A percentile compares a stretch with the other conserved stretches of the same genome.
phyloP scores from a whole-genome alignment of 805 yeast species.

The Candida schatavii region DNA sequence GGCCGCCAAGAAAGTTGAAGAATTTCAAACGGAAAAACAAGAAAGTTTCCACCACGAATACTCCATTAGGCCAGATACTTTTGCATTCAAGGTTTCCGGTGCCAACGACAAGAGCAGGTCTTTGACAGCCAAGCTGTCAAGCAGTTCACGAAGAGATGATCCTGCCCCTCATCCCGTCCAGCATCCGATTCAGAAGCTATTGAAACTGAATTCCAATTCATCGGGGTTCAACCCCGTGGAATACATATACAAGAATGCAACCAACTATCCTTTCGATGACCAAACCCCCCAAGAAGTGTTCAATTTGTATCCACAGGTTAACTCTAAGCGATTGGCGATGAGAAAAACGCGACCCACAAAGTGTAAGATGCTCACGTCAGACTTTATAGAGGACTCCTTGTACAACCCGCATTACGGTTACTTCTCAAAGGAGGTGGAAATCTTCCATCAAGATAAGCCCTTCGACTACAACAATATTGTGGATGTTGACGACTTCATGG shows the following conservation, averaged over 20 bases:
- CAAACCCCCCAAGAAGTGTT: constrained; percentile 39
- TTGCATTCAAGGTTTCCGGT: constrained; percentile 38
- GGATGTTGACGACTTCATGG: constrained; percentile 69
- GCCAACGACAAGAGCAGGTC: constrained; percentile 18
- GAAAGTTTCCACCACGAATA: constrained; percentile 37
- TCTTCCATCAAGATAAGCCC: constrained; percentile 65
- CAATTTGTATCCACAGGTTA: constrained; percentile 33
- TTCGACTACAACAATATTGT: constrained; percentile 56
- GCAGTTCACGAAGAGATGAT: not conserved
- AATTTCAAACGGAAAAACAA: constrained; percentile 10
- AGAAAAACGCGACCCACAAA: constrained; percentile 50
- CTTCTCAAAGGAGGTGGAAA: constrained; percentile 74
- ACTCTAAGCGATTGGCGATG: constrained; percentile 29
- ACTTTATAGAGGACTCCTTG: constrained; percentile 80
- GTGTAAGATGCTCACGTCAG: constrained; percentile 70
- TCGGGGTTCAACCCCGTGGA: constrained; percentile 28
- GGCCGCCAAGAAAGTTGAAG: constrained; percentile 14
- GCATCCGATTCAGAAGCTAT: constrained; percentile 25
- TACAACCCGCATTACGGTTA: constrained; percentile 84
- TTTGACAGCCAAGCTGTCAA: constrained; percentile 6
- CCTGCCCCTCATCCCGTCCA: not conserved
- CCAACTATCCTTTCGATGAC: constrained; percentile 40
- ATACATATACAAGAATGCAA: constrained; percentile 36
- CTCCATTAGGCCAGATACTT: constrained; percentile 44
- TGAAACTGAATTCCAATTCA: not conserved